Conservation (phyloP, 345 rosid species). For the Salix viminalis region DNA sequence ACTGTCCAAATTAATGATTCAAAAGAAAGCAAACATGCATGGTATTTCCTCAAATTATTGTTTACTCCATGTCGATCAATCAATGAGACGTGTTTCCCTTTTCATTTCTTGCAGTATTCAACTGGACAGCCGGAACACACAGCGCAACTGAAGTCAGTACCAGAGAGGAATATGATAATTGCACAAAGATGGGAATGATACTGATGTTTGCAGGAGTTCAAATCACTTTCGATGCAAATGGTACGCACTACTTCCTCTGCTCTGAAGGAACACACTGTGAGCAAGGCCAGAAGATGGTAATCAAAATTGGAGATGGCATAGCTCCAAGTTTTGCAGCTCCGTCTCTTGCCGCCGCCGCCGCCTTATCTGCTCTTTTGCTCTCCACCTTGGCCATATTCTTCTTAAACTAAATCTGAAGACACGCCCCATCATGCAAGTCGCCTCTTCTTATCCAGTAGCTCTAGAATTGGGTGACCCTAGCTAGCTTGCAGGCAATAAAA, state of each 20-base stretch:
- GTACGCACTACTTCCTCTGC: constrained; percentile 28
- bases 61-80: too few relatives aligned
- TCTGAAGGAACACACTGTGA: constrained; percentile 21
- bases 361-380: background rate
- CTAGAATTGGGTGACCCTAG: too few relatives aligned
- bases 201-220: background rate
- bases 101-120: constrained; percentile 13
- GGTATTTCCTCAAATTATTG: too few relatives aligned
- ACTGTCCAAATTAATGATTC: too few relatives aligned
- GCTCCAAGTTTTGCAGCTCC: constrained; percentile 7
- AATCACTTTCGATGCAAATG: background rate
- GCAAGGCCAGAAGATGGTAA: constrained; percentile 28
- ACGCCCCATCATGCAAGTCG: background rate
- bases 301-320: constrained; percentile 17
- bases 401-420: background rate
- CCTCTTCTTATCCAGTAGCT: too few relatives aligned
- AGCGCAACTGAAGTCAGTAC: background rate
- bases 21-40: too few relatives aligned
- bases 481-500: too few relatives aligned
- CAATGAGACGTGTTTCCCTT: background rate
- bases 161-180: constrained; percentile 18
- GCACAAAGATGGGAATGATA: constrained; percentile 4
- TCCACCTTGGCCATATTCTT: background rate
- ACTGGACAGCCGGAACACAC: constrained; percentile 22
- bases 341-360: background rate